Base-by-base conservation (phyloP, 306 rosid genomes). In the Lathyrus tuberosus region DNA sequence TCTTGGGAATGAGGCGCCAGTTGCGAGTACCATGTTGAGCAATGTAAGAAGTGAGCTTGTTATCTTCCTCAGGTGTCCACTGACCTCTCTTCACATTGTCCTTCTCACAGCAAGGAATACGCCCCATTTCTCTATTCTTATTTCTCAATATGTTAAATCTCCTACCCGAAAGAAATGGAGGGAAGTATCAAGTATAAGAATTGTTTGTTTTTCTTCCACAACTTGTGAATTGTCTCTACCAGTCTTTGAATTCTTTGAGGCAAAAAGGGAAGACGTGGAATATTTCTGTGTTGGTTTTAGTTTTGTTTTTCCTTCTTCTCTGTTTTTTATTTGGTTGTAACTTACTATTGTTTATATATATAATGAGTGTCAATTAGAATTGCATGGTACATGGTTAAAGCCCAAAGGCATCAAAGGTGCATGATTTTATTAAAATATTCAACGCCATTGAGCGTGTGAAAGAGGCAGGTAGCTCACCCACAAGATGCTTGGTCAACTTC, bases 31-130 rank as follows among this genome's bases (percentile, higher is more conserved):
- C 84, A 11, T 80, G 81, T 71, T 76, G 84, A 51, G 84, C 81
- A 75, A 76, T 80, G 78, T 91, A 86, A 71, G 93, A 88, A 15
- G 91, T 86, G 66, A 91, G 97, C 83, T 85, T 91, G 83, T 88
- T 88, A 24, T 89, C 97, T 80, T 91, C 97, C 79, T 91, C 97
- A 14, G 96, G 97, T n/a, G 97, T 91, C 96, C 96, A 89, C 75
- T 87, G 97, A 59, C 97, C 96, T 64, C 87, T 84, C 63, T 88
- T 86, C 60, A 88, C 96, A 40, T 79, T 91, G 71, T 88, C 95
- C 81, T 87, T 87, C 84, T 91, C 88, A 22, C 96, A 92, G 73
- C 96, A 92, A 22, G 96, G 98, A 82, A 92, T 83, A 58, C 96
- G 85, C 6, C 98, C 98, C 98, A 92, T 92, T 46, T 86, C 54